Evolutionary conservation across 1,139 yeast genomes (phyloP), one percentile per base, ranked within the genome.

Genomic region (Meyerozyma carpophila): DNA sequence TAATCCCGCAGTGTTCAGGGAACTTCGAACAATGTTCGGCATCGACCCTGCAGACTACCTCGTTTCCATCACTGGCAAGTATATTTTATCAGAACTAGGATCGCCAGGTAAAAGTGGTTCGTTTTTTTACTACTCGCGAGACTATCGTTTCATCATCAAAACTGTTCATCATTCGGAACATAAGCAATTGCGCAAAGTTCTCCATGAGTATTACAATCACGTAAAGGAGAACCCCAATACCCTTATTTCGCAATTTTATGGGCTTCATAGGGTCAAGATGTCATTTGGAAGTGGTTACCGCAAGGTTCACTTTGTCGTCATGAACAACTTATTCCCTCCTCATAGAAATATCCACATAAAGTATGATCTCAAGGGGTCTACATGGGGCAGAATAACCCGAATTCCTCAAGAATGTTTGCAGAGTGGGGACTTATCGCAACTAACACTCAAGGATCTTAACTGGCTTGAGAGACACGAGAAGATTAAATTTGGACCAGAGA

Each of bases 71-170:
- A 91, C 98, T 0, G 93, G 96, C 16, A 90, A 90, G 62, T 93
- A 91, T 57, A 88, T 94, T 51, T 75, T 94, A 40, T 85, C 95
- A 28, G 98, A 93, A 64, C 71, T 91, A 51, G 96, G 94, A 18
- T 89, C 97, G 1, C 98, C 98, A 0, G 99, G 99, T 3, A 94
- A 94, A 63, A 84, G 95, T 55, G 98, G 98, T 0, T 89, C 97
- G 0, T 91, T 93, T 58, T 94, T 94, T 59, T 94, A 93, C 66
- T 94, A 86, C 62, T 89, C 97, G 10, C 75, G 96, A 50, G 98
- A 94, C 66, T 91, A 84, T 65, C 77, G 94, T 50, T 94, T 87
- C 63, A 93, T 94, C 57, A 94, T 94, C 65, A 94, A 94, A 62
- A 94, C 99, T 0, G 89, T 94, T 47, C 97, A 89, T 61, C 95